A percentile compares a stretch with the other conserved stretches of the same genome.
Evolutionary conservation across 495 filamentous ascomycete genomes (phyloP).

Genomic region (Xylaria bambusicola): DNA sequence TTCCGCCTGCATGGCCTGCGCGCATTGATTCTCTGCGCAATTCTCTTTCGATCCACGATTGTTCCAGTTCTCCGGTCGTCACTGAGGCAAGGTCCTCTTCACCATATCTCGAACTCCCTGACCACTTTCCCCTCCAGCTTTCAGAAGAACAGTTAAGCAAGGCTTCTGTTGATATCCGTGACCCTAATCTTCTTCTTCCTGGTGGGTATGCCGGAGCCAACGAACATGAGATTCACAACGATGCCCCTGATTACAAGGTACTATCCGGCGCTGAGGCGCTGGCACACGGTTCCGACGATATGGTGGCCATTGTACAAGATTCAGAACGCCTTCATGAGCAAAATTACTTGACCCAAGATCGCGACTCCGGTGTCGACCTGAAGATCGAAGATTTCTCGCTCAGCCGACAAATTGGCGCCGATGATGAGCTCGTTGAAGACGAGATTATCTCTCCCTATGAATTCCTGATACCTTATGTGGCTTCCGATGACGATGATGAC

Average conservation of each 20-base stretch:
- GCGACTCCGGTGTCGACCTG: constrained; percentile 16
- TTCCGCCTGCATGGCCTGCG: constrained; percentile 39
- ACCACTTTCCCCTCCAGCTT: constrained; percentile 45
- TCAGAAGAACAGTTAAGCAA: constrained; percentile 38
- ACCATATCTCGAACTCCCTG: constrained; percentile 53
- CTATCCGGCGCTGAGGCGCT: constrained; percentile 17
- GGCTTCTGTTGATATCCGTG: constrained; percentile 32
- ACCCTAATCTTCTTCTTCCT: constrained; percentile 60
- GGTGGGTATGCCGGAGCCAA: constrained; percentile 56
- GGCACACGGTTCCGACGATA: constrained; percentile 21
- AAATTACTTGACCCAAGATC: not conserved
- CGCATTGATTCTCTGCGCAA: constrained; percentile 43
- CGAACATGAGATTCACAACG: constrained; percentile 31
- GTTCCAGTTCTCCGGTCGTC: constrained; percentile 25
- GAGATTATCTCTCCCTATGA: constrained; percentile 25
- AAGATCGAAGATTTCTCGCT: constrained; percentile 17
- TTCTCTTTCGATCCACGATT: constrained; percentile 30
- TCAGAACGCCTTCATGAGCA: constrained; percentile 17
- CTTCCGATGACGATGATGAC: constrained; percentile 41
- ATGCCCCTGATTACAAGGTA: constrained; percentile 24
- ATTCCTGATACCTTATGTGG: constrained; percentile 36
- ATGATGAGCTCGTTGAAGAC: constrained; percentile 12
- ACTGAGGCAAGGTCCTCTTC: constrained; percentile 53
- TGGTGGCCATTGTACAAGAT: constrained; percentile 6
- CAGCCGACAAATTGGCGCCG: not conserved